A percentile compares a stretch with the other conserved stretches of the same genome.
Evolutionary conservation across 2,329 filamentous ascomycete genomes (phyloP).

Genomic region (Parafenestella ontariensis): DNA sequence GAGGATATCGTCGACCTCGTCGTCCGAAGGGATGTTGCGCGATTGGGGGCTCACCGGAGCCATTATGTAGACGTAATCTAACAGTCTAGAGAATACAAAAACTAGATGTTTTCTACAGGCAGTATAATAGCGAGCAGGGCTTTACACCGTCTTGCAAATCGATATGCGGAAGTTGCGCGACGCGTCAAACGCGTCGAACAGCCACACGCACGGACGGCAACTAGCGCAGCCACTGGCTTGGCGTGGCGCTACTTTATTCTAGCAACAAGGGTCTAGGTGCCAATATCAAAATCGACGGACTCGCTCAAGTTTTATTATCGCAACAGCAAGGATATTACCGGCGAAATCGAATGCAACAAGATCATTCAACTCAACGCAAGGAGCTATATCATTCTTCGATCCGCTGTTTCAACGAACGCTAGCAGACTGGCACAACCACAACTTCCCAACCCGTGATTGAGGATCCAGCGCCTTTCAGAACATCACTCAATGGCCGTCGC

Average conservation of each 20-base stretch:
- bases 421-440: not conserved
- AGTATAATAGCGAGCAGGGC: not conserved
- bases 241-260: slow-evolving; percentile 18
- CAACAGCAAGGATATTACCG: not conserved
- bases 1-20: slow-evolving; percentile 72
- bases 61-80: slow-evolving; percentile 21
- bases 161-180: slow-evolving; percentile 9
- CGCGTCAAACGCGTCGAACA: slow-evolving; percentile 19
- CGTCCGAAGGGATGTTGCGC: slow-evolving; percentile 40
- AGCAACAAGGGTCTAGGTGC: slow-evolving; percentile 13
- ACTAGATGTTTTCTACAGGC: too few relatives aligned
- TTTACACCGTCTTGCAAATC: not conserved
- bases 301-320: slow-evolving; percentile 3
- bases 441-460: slow-evolving; percentile 3
- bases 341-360: not conserved
- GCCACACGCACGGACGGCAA: slow-evolving; percentile 16
- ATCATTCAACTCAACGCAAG: not conserved
- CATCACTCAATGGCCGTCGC: slow-evolving; percentile 35
- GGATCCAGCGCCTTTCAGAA: slow-evolving; percentile 1
- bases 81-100: not conserved
- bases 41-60: slow-evolving; percentile 19
- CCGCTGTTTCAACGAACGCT: not conserved
- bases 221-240: slow-evolving; percentile 7
- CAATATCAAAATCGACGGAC: slow-evolving; percentile 9
- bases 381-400: not conserved